Evolutionary conservation across 106 monocot genomes (phyloP).

Genomic region (Platanthera guangdongensis): DNA sequence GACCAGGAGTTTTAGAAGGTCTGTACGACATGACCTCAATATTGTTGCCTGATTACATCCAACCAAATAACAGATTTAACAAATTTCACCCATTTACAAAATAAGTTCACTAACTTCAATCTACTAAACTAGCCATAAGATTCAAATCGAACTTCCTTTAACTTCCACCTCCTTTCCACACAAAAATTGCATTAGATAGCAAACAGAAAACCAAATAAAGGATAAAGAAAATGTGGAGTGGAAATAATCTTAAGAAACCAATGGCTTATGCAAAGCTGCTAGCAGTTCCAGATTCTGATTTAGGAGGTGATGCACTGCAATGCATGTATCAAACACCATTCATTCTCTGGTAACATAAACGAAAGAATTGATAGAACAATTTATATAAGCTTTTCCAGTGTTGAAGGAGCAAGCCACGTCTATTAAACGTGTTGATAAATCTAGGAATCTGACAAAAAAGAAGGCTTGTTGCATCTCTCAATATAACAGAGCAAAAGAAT

Average conservation of each 20-base stretch:
- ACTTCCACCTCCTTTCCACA: not conserved
- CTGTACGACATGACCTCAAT: too few species aligned
- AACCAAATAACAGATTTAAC: too few species aligned
- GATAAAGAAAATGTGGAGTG: not conserved
- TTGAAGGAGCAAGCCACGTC: not conserved
- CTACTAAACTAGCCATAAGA: not conserved
- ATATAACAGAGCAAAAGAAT: not conserved
- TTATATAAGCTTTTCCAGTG: not conserved
- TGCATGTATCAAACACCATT: not conserved
- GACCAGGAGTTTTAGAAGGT: too few species aligned
- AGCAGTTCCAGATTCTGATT: not conserved
- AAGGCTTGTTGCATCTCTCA: not conserved
- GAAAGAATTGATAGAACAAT: not conserved
- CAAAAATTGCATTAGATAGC: not conserved
- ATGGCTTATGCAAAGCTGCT: not conserved
- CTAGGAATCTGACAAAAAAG: not conserved
- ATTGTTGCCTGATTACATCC: too few species aligned
- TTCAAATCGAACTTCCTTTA: not conserved
- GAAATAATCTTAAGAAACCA: not conserved
- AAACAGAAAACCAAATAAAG: not conserved
- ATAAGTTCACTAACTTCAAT: not conserved
- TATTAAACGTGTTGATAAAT: not conserved
- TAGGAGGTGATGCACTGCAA: not conserved
- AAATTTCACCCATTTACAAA: too few species aligned
- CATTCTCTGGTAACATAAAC: not conserved